These are phyloP conservation scores for Micractinium conductrix DNA, from an alignment of 139 green algal species.

Conservation along the genomic window DNA sequence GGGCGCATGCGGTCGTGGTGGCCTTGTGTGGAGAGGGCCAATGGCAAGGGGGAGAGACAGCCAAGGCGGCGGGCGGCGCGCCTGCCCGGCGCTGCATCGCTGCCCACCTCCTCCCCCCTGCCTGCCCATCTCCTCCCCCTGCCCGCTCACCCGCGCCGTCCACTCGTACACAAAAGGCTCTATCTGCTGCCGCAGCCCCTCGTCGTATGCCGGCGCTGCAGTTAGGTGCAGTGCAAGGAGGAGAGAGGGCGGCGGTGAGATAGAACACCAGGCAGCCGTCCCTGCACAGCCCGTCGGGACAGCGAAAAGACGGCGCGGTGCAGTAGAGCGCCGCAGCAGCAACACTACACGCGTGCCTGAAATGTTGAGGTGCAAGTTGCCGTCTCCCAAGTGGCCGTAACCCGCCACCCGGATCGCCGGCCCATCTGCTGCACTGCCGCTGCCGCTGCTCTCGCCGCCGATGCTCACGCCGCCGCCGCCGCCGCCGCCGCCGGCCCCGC, in stretches of 20 bases:
- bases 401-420: conserved; percentile 71
- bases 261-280: no score
- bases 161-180: conserved; percentile 98
- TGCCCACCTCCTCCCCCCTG: no score
- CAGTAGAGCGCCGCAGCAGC: no score
- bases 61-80: not conserved
- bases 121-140: no score
- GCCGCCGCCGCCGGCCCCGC: not conserved
- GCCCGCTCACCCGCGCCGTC: conserved; percentile 38
- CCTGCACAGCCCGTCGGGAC: no score
- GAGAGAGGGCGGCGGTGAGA: no score
- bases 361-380: conserved; percentile 98
- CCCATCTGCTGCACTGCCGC: not conserved
- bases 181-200: conserved; percentile 66
- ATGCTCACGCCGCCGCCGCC: not conserved
- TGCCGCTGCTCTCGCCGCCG: not conserved
- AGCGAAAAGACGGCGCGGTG: no score
- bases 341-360: conserved; percentile 38
- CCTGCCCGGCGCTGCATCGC: no score
- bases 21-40: not conserved
- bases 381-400: conserved; percentile 97
- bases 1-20: not conserved
- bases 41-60: not conserved
- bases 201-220: conserved; percentile 42
- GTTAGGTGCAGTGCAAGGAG: no score